Percentiles rank a stretch among this genome's conserved stretches.
Conservation (phyloP, 2,329 filamentous ascomycete species). For the Clarireedia monteithiana region DNA sequence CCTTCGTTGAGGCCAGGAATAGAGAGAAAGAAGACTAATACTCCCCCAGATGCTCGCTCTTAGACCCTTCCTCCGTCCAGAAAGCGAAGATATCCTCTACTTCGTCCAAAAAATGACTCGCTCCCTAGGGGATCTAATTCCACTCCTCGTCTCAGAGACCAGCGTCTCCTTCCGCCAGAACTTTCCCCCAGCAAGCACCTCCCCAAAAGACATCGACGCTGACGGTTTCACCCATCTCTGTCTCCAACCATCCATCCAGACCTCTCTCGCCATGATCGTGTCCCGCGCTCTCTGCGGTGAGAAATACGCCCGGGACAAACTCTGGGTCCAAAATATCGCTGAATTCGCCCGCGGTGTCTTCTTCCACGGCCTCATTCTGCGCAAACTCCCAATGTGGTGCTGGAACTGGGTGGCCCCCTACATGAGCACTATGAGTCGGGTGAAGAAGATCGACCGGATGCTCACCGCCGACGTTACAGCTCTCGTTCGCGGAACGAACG, state of each 20-base stretch:
- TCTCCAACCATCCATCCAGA: neutral
- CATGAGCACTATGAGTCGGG: neutral
- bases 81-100: slow-evolving; percentile 1
- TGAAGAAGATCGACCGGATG: neutral
- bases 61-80: neutral
- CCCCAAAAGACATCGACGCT: neutral
- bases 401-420: neutral
- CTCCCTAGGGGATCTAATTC: neutral
- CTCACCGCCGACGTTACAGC: neutral
- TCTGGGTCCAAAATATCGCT: neutral
- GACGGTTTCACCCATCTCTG: neutral
- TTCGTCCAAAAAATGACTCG: neutral
- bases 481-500: neutral
- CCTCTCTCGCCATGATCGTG: neutral
- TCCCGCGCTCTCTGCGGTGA: neutral
- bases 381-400: neutral
- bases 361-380: neutral
- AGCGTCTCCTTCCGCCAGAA: neutral
- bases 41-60: neutral
- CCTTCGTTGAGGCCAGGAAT: too few relatives aligned
- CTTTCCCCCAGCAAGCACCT: neutral
- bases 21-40: neutral
- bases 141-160: neutral
- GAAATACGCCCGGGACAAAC: neutral
- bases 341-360: slow-evolving; percentile 1